Conservation (phyloP, 1,284 basidiomycete species). For the Pascua sp. region DNA sequence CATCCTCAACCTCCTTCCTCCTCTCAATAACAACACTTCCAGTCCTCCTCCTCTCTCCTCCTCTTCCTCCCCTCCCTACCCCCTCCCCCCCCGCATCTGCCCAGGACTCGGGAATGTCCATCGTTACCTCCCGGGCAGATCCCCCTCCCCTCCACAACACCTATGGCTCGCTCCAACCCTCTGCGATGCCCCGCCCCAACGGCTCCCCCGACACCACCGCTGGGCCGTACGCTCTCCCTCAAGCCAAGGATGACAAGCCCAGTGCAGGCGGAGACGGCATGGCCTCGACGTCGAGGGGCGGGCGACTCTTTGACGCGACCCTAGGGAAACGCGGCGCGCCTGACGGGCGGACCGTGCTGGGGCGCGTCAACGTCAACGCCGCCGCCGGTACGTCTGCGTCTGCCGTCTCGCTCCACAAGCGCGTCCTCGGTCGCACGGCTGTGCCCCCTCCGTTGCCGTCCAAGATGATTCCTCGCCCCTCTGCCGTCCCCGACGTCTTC, state of each 20-base stretch:
- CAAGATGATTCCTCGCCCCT: constrained; percentile 20
- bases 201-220: not conserved
- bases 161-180: constrained; percentile 1
- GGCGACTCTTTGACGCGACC: not conserved
- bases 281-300: not conserved
- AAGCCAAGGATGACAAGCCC: not conserved
- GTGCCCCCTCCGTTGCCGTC: not conserved
- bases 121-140: constrained; percentile 19
- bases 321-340: not conserved
- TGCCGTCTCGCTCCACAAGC: not conserved
- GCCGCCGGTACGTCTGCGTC: not conserved
- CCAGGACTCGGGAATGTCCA: constrained; percentile 15
- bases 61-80: not conserved
- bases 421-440: not conserved
- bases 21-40: not conserved
- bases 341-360: constrained; percentile 11
- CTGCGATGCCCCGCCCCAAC: constrained; percentile 11
- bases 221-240: no score
- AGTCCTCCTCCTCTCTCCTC: not conserved
- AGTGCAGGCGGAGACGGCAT: not conserved
- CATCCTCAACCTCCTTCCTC: no score
- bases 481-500: constrained; percentile 28
- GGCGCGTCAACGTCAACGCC: constrained; percentile 19
- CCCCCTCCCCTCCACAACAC: constrained; percentile 15
- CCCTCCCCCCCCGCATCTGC: not conserved